Percentiles rank a stretch among this genome's conserved stretches.
Evolutionary conservation across 2,329 filamentous ascomycete genomes (phyloP).

Genomic region (Triangularia verruculosa): DNA sequence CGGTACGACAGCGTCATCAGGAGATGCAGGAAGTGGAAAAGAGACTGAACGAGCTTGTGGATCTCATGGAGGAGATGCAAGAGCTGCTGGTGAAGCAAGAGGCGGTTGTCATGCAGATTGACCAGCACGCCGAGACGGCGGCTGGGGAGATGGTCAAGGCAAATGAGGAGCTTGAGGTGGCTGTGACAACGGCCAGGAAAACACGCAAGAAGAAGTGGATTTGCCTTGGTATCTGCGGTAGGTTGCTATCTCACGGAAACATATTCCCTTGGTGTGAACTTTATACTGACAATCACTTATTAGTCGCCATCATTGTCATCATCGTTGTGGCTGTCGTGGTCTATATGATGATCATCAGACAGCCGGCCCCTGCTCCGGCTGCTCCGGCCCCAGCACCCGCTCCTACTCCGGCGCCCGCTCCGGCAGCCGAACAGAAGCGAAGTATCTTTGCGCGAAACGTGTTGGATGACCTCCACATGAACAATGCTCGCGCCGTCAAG

Average conservation of each 20-base stretch:
- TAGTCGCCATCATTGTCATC: conserved; percentile 52
- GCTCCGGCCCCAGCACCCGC: conserved; percentile 18
- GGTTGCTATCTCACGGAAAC: conserved; percentile 28
- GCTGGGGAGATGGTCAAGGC: conserved; percentile 80
- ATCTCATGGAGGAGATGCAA: conserved; percentile 89
- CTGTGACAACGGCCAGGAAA: conserved; percentile 75
- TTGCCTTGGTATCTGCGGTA: conserved; percentile 73
- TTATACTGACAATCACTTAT: conserved; percentile 10
- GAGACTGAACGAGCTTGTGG: conserved; percentile 81
- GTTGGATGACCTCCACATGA: conserved; percentile 29
- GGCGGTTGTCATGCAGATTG: conserved; percentile 73
- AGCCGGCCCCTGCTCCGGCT: conserved; percentile 33
- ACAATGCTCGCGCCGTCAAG: conserved; percentile 28
- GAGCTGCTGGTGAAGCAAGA: conserved; percentile 84
- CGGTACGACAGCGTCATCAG: conserved; percentile 78
- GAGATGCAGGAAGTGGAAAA: conserved; percentile 90
- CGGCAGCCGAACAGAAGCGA: conserved; percentile 19
- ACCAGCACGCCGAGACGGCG: conserved; percentile 82
- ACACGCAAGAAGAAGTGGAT: conserved; percentile 96
- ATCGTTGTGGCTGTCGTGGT: conserved; percentile 51
- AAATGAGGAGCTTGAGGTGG: conserved; percentile 78
- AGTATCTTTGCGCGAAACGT: conserved; percentile 19
- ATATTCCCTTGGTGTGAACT: background rate
- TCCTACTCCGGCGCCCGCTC: conserved; percentile 10
- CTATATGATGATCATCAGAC: conserved; percentile 43